These are phyloP conservation scores for Lactarius vividus DNA, from an alignment of 768 basidiomycete species.

Conservation along the genomic window DNA sequence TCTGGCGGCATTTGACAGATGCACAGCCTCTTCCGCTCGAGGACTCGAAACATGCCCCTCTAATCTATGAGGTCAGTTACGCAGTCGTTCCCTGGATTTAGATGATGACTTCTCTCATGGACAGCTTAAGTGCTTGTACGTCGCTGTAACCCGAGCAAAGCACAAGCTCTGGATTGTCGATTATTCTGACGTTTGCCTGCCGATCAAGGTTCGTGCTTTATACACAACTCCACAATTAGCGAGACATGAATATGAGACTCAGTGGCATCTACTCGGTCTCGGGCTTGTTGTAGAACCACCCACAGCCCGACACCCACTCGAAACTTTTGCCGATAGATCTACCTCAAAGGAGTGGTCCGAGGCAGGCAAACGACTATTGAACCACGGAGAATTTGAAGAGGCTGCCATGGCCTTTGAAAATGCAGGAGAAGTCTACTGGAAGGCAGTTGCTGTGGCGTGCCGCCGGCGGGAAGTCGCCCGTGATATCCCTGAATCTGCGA, in stretches of 20 bases:
- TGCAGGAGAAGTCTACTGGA: too few relatives aligned
- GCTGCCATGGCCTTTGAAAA: too few relatives aligned
- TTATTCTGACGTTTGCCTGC: constrained; percentile 42
- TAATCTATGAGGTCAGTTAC: constrained; percentile 16
- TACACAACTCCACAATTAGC: constrained; percentile 24
- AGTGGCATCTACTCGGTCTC: constrained; percentile 7
- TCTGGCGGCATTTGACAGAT: constrained; percentile 15
- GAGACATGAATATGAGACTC: background rate
- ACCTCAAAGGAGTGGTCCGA: too few relatives aligned
- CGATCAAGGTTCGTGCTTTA: constrained; percentile 46
- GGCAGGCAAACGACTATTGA: too few relatives aligned
- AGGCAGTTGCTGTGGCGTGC: too few relatives aligned
- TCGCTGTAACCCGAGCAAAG: constrained; percentile 66
- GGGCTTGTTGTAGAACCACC: background rate
- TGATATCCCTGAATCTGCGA: too few relatives aligned
- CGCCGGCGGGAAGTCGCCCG: too few relatives aligned
- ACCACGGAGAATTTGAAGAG: too few relatives aligned
- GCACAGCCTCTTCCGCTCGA: background rate
- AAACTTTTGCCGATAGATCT: too few relatives aligned
- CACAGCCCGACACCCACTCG: background rate
- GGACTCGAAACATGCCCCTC: constrained; percentile 1
- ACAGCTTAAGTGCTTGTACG: constrained; percentile 67
- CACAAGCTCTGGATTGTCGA: constrained; percentile 72
- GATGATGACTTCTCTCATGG: background rate
- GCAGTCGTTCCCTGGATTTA: background rate